Base-by-base conservation (phyloP, 257 asterid species). In the Lycium barbarum region DNA sequence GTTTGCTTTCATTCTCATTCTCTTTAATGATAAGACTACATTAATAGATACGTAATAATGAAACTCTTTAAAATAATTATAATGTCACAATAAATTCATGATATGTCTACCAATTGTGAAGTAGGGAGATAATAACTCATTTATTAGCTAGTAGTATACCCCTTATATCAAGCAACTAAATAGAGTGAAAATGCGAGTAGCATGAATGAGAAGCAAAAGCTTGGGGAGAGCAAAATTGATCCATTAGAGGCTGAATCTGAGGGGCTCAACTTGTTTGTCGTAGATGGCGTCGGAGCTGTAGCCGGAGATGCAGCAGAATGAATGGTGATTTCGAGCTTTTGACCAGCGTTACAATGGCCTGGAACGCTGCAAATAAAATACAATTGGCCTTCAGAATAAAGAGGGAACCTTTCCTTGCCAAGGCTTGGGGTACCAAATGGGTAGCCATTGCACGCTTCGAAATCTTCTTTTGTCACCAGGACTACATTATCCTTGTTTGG, bases 341-440 rank as follows among this genome's bases (percentile, higher is more conserved):
- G 97, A 1, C 95, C 94, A 3, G 83, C 74, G 61, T 73, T 62
- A 6, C 97, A 93, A 83, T 92, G 95, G 82, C 84, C 88, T 2
- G 88, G 88, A 0, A 84, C 2, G 47, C 91, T 9, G 73, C 94
- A 89, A 4, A 92, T 87, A 91, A 92, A 93, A 81, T 86, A 92
- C 55, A 49, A 91, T 85, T 93, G 97, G 36, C 93, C 94, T 14
- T 89, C 72, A 3, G 35, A 55, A 1, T 20, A 53, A 1, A 92
- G 59, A 2, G 83, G 57, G 87, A 93, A 92, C 1, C 91, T 70
- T 36, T 93, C 93, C 15, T 88, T 86, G 81, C 94, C 95, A 14
- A 88, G 76, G 79, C 86, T 33, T 86, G 85, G 88, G 40, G 85
- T 59, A 2, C 83, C 84, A 9, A 80, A 82, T 0, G 95, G 89